These are phyloP conservation scores for Colletotrichum cereale DNA, from an alignment of 2,329 filamentous ascomycete species.

Conservation along the genomic window DNA sequence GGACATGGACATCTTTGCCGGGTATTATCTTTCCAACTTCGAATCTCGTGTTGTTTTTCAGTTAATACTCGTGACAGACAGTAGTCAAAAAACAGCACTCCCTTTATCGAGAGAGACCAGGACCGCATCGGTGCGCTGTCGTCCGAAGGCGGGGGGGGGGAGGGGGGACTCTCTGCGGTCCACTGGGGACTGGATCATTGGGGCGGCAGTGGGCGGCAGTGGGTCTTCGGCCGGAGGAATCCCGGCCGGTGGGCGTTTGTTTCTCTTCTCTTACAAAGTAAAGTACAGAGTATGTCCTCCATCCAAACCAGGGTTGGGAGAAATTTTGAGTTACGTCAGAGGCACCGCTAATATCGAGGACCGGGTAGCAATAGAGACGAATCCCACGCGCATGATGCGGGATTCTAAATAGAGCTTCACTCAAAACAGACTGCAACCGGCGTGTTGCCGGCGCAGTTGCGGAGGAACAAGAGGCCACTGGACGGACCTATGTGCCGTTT, in stretches of 20 bases:
- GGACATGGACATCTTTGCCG: slow-evolving; percentile 54
- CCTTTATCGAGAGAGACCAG: background rate
- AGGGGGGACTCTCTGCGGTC: background rate
- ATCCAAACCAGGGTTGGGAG: background rate
- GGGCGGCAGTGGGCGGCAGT: slow-evolving; percentile 21
- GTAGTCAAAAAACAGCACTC: background rate
- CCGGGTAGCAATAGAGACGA: background rate
- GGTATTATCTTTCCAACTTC: slow-evolving; percentile 10
- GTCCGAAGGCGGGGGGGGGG: slow-evolving; percentile 33
- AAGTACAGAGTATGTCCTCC: too few relatives aligned
- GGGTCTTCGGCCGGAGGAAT: slow-evolving; percentile 20
- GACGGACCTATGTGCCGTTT: background rate
- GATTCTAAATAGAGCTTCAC: background rate
- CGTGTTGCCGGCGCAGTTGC: too few relatives aligned
- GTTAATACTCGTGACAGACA: background rate
- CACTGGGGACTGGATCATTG: slow-evolving; percentile 28
- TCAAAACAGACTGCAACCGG: background rate
- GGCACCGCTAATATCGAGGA: background rate
- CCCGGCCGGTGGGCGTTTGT: background rate
- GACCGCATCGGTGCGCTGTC: slow-evolving; percentile 31
- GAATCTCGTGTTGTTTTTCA: background rate
- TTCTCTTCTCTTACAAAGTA: too few relatives aligned
- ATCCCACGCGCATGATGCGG: background rate
- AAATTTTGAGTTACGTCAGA: background rate
- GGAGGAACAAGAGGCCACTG: background rate